Conservation (phyloP, 2,329 filamentous ascomycete species). For the Ceratocystiopsis minuta region DNA sequence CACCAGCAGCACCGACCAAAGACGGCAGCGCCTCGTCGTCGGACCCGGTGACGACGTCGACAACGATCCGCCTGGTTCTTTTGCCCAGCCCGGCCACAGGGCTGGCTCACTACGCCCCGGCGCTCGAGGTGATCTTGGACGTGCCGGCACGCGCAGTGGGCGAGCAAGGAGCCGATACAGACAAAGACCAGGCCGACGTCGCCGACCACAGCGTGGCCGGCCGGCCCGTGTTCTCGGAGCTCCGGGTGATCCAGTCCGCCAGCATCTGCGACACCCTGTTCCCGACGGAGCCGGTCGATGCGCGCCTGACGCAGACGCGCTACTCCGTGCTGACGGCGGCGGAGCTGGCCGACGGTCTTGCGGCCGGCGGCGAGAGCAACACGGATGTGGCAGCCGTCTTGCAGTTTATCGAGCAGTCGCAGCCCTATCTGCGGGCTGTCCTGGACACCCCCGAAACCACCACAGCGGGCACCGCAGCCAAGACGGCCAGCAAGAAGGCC, state of each 20-base stretch:
- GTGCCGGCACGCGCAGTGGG: not conserved
- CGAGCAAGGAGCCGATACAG: too few relatives aligned
- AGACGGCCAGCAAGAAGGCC: too few relatives aligned
- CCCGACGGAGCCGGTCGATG: slow-evolving; percentile 27
- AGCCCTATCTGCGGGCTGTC: slow-evolving; percentile 21
- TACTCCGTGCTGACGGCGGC: slow-evolving; percentile 15
- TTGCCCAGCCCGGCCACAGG: slow-evolving; percentile 16
- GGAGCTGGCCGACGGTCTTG: slow-evolving; percentile 1
- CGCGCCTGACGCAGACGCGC: slow-evolving; percentile 25
- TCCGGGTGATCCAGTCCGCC: slow-evolving; percentile 18
- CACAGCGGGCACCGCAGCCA: not conserved
- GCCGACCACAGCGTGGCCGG: not conserved
- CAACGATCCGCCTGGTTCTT: slow-evolving; percentile 29
- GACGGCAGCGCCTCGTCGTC: not conserved
- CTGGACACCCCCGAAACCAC: slow-evolving; percentile 21
- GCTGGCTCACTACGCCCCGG: slow-evolving; percentile 8
- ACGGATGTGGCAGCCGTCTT: slow-evolving; percentile 1
- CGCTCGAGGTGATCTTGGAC: slow-evolving; percentile 20
- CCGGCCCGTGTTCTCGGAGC: not conserved
- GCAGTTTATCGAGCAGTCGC: slow-evolving; percentile 8
- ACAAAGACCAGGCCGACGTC: too few relatives aligned
- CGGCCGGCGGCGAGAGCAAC: not conserved
- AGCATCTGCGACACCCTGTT: slow-evolving; percentile 26
- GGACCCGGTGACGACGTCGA: slow-evolving; percentile 1
- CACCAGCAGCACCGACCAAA: not conserved